These are phyloP conservation scores for Pichia sp. DNA, from an alignment of 1,139 yeast genomes.

Conservation along the genomic window DNA sequence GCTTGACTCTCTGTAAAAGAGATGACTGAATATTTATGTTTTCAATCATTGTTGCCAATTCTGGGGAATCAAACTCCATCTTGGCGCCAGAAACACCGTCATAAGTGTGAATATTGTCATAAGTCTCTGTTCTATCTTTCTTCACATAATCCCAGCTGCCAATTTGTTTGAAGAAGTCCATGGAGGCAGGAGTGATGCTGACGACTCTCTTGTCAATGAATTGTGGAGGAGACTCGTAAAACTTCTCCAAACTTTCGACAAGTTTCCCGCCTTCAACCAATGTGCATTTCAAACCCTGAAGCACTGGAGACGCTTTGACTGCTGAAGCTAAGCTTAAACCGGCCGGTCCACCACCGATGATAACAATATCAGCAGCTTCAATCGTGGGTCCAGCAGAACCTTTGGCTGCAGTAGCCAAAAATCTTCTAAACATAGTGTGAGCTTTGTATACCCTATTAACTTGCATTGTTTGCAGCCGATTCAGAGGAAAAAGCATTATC, in stretches of 20 bases:
- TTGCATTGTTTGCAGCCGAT: no score
- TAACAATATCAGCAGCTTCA: constrained; percentile 60
- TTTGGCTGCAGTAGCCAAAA: constrained; percentile 29
- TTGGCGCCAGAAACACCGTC: constrained; percentile 74
- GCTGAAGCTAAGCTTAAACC: constrained; percentile 87
- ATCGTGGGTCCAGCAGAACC: constrained; percentile 4
- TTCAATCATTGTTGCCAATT: constrained; percentile 84
- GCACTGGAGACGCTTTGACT: constrained; percentile 56
- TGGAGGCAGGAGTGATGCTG: constrained; percentile 78
- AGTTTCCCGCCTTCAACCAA: constrained; percentile 71
- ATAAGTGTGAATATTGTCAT: constrained; percentile 79
- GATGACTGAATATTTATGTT: constrained; percentile 78
- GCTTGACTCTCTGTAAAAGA: constrained; percentile 52
- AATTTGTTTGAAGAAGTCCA: constrained; percentile 58
- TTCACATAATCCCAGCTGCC: constrained; percentile 76
- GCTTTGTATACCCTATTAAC: no score
- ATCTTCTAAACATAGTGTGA: constrained; percentile 27
- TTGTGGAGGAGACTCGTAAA: constrained; percentile 51
- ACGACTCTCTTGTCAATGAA: constrained; percentile 75
- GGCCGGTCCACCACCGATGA: constrained; percentile 98
- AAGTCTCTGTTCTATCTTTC: constrained; percentile 67
- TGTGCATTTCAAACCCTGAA: constrained; percentile 57
- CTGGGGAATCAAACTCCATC: constrained; percentile 64
- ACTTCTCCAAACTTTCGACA: constrained; percentile 45
- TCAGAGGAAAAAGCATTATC: no score